phyloP scores from a whole-genome alignment of 805 yeast genomes.

The Ogataea sp. region DNA sequence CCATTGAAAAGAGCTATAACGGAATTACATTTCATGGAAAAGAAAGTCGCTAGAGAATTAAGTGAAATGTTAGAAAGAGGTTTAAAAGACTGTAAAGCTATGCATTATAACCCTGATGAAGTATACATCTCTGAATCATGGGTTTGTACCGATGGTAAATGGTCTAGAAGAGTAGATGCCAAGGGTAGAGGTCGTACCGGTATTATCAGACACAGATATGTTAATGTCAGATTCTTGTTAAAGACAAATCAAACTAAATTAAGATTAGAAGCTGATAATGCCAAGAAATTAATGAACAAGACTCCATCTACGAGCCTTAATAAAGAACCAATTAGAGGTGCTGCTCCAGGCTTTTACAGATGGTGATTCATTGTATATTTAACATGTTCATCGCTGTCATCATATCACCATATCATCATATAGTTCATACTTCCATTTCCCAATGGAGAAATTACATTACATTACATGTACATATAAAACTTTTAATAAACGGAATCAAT shows the following conservation, averaged over 20 bases:
- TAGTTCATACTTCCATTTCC: no score
- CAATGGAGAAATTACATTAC: no score
- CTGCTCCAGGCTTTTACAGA: conserved; percentile 42
- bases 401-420: no score
- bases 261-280: conserved; percentile 53
- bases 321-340: conserved; percentile 39
- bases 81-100: conserved; percentile 52
- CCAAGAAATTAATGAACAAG: conserved; percentile 35
- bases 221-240: conserved; percentile 74
- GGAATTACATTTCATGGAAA: conserved; percentile 82
- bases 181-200: conserved; percentile 93
- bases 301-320: conserved; percentile 35
- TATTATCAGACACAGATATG: conserved; percentile 61
- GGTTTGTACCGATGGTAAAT: conserved; percentile 84
- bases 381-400: neutral
- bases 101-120: conserved; percentile 51
- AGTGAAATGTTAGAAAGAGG: conserved; percentile 71
- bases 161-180: conserved; percentile 63
- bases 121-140: conserved; percentile 75
- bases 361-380: conserved; percentile 30
- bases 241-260: conserved; percentile 56
- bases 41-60: conserved; percentile 71
- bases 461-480: conserved; percentile 1
- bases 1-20: conserved; percentile 75
- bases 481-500: conserved; percentile 6